phyloP scores from a whole-genome alignment of 129 eudicot species.

The Chrysanthemum makinoi region DNA sequence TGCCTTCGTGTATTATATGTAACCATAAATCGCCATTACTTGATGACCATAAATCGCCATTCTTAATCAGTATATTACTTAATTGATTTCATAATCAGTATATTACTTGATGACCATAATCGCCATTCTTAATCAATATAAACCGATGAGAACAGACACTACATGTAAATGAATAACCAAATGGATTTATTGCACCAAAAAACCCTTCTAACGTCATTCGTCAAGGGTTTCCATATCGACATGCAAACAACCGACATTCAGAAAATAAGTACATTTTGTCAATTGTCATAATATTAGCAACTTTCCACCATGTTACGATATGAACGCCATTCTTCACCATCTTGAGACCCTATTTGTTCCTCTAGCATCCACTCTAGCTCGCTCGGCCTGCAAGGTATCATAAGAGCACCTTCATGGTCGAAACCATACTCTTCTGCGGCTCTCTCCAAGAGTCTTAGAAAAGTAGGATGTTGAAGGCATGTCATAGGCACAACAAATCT shows the following conservation, averaged over 20 bases:
- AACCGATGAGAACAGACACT: not conserved
- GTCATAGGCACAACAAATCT: constrained; percentile 31
- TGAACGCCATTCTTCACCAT: constrained; percentile 25
- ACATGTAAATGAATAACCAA: not conserved
- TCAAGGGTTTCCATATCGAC: constrained; percentile 17
- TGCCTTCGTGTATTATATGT: too few species aligned
- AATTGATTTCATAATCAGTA: too few species aligned
- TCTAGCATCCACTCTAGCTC: constrained; percentile 35
- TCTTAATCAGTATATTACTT: too few species aligned
- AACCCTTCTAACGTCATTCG: not conserved
- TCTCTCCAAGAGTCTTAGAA: constrained; percentile 37
- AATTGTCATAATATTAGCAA: constrained; percentile 21
- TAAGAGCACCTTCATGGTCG: constrained; percentile 42
- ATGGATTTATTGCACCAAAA: not conserved
- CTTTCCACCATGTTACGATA: constrained; percentile 34
- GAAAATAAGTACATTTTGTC: not conserved
- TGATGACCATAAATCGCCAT: too few species aligned
- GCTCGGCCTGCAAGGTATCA: constrained; percentile 36
- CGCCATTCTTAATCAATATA: not conserved
- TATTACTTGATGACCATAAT: constrained; percentile 6
- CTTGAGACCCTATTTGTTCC: constrained; percentile 24
- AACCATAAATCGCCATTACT: too few species aligned
- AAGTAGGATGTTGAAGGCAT: constrained; percentile 30
- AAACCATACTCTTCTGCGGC: constrained; percentile 44
- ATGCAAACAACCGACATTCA: constrained; percentile 1